Conservation (phyloP, 495 filamentous ascomycete genomes). For the Aspergillus bridgeri region DNA sequence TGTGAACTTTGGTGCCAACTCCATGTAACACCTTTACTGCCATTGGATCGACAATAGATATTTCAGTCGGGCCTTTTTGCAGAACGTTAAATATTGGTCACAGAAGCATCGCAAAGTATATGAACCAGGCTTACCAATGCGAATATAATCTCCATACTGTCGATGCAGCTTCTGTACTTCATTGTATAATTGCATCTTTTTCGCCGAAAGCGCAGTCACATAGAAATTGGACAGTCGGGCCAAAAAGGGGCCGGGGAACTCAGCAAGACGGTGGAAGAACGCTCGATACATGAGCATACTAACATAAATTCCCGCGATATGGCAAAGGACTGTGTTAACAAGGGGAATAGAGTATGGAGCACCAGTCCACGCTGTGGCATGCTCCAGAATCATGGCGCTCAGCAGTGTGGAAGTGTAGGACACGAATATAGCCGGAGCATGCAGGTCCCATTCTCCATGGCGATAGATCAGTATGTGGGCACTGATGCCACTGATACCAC, state of each 20-base stretch:
- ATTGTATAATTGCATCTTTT: conserved; percentile 27
- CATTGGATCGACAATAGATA: conserved; percentile 38
- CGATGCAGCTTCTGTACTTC: conserved; percentile 36
- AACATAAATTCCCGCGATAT: conserved; percentile 15
- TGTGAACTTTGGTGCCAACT: conserved; percentile 25
- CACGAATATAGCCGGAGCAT: not conserved
- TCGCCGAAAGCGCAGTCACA: conserved; percentile 12
- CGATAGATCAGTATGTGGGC: not conserved
- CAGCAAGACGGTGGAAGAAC: conserved; percentile 29
- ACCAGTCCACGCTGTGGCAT: not conserved
- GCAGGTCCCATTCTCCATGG: not conserved
- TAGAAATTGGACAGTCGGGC: conserved; percentile 33
- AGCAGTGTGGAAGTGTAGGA: not conserved
- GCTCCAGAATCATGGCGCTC: not conserved
- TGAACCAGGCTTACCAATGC: conserved; percentile 13
- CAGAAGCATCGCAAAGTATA: not conserved
- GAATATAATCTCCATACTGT: conserved; percentile 45
- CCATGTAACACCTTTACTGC: conserved; percentile 34
- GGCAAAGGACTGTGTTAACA: not conserved
- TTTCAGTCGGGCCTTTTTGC: conserved; percentile 31
- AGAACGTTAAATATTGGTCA: not conserved
- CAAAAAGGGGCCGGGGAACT: conserved; percentile 38
- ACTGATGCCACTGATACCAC: not conserved
- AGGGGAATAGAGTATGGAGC: not conserved
- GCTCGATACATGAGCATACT: conserved; percentile 36